These are phyloP conservation scores for Tilletia caries DNA, from an alignment of 1,284 basidiomycete species.

Conservation along the genomic window DNA sequence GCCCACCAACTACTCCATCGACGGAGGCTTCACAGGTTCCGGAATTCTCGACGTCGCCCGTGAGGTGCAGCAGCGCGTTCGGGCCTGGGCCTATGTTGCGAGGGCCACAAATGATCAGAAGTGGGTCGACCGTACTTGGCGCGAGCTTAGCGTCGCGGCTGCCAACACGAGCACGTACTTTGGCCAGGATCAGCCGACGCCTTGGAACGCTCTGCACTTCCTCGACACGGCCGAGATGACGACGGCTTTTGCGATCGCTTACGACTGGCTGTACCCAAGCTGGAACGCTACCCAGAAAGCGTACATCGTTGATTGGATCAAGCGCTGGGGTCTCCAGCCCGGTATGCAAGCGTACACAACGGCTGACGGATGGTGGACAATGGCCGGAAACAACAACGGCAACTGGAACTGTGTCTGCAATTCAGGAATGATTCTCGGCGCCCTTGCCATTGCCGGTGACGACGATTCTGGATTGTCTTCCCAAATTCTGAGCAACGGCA, in stretches of 20 bases:
- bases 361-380: constrained; percentile 58
- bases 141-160: constrained; percentile 64
- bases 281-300: constrained; percentile 73
- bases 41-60: constrained; percentile 92
- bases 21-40: constrained; percentile 64
- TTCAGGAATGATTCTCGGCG: constrained; percentile 78
- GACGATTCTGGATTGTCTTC: constrained; percentile 49
- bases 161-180: constrained; percentile 56
- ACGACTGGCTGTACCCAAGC: constrained; percentile 86
- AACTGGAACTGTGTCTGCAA: constrained; percentile 99
- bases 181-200: constrained; percentile 63
- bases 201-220: constrained; percentile 86
- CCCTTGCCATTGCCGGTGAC: constrained; percentile 73
- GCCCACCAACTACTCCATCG: constrained; percentile 70
- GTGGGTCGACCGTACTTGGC: constrained; percentile 81
- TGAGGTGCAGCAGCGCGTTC: constrained; percentile 82
- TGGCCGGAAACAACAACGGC: constrained; percentile 58
- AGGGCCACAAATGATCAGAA: constrained; percentile 83
- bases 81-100: constrained; percentile 88
- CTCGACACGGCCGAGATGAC: constrained; percentile 88
- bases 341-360: constrained; percentile 58
- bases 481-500: constrained; percentile 65
- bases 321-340: constrained; percentile 65
- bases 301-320: constrained; percentile 70
- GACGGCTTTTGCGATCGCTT: constrained; percentile 66